Conservation (phyloP, 208 protist genomes). For the Leishmania major region DNA sequence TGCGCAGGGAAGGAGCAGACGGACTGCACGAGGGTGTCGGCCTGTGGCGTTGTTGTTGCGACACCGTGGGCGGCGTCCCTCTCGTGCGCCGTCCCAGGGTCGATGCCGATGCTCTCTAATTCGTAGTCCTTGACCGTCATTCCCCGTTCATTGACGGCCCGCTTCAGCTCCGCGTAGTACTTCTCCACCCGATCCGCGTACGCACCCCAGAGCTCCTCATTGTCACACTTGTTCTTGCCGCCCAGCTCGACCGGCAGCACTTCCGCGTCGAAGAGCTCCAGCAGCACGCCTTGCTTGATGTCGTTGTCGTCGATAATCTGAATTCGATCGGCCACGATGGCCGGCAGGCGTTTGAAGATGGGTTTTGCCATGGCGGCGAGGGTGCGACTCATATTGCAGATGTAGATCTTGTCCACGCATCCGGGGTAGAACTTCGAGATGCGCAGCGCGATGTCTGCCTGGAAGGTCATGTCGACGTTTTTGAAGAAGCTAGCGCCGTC, state of each 20-base stretch:
- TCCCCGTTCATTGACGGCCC: constrained; percentile 45
- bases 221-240: constrained; percentile 61
- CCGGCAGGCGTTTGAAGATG: constrained; percentile 56
- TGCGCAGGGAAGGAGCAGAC: constrained; percentile 14
- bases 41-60: constrained; percentile 4
- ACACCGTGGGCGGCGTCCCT: background rate
- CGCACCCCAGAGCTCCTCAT: constrained; percentile 37
- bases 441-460: constrained; percentile 64
- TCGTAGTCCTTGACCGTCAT: constrained; percentile 80
- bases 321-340: constrained; percentile 66
- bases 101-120: constrained; percentile 39
- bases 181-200: constrained; percentile 44
- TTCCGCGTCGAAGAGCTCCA: constrained; percentile 52
- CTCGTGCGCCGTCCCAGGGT: constrained; percentile 3
- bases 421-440: constrained; percentile 77
- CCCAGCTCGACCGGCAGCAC: constrained; percentile 64
- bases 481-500: constrained; percentile 51
- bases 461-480: constrained; percentile 72
- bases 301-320: constrained; percentile 50
- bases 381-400: constrained; percentile 68
- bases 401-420: constrained; percentile 65
- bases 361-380: constrained; percentile 58
- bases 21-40: constrained; percentile 23
- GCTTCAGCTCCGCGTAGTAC: constrained; percentile 57
- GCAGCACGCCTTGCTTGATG: constrained; percentile 42